A percentile compares a stretch with the other conserved stretches of the same genome.
phyloP scores from a whole-genome alignment of 2,329 filamentous ascomycete genomes.

The Blastomyces parvus region DNA sequence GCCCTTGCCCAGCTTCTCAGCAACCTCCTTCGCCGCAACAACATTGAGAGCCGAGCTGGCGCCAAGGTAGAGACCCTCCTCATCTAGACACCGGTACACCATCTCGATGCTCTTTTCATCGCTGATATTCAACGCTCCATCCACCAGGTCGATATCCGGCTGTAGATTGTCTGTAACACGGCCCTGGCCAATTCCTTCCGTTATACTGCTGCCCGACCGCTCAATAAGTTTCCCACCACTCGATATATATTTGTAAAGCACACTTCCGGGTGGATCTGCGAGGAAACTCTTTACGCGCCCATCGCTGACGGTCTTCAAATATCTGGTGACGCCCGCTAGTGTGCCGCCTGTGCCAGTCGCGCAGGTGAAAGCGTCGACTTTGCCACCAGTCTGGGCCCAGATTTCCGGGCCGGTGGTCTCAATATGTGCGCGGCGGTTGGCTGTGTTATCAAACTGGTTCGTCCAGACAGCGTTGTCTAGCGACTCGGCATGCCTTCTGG shows the following conservation, averaged over 20 bases:
- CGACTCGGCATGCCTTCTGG: constrained; percentile 73
- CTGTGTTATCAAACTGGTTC: constrained; percentile 96
- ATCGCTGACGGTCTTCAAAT: constrained; percentile 70
- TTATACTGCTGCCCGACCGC: constrained; percentile 77
- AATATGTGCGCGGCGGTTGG: constrained; percentile 87
- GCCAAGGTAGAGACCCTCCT: constrained; percentile 90
- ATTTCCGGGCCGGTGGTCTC: constrained; percentile 97
- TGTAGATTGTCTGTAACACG: constrained; percentile 89
- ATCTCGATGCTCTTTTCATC: constrained; percentile 96
- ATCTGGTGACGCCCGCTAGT: constrained; percentile 77
- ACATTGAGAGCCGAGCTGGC: constrained; percentile 93
- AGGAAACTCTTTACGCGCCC: constrained; percentile 79
- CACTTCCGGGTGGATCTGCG: constrained; percentile 86
- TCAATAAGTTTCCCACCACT: constrained; percentile 78
- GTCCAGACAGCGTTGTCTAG: constrained; percentile 93
- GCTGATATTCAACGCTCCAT: constrained; percentile 72
- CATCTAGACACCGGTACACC: constrained; percentile 92
- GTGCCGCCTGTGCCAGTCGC: constrained; percentile 90
- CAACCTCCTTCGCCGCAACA: constrained; percentile 87
- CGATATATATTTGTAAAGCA: constrained; percentile 83
- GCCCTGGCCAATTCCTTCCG: constrained; percentile 94
- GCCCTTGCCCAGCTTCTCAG: constrained; percentile 77
- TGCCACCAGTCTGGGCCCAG: constrained; percentile 81
- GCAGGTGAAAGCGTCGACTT: constrained; percentile 89
- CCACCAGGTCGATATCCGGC: constrained; percentile 73